Evolutionary conservation across 257 asterid genomes (phyloP), one percentile per base, ranked within the genome.

Genomic region (Echites panduratus): DNA sequence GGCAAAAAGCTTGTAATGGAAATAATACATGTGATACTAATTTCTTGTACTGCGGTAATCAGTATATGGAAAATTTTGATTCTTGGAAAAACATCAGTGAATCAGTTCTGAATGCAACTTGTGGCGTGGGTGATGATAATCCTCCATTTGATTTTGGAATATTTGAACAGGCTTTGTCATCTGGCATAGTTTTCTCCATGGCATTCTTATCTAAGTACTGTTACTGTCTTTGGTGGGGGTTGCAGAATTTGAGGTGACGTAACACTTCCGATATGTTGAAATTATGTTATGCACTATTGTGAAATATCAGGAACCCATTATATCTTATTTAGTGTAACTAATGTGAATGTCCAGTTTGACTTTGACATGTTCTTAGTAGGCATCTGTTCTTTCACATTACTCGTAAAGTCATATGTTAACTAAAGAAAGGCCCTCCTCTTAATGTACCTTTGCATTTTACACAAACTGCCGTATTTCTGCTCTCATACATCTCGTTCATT

Each of bases 151-250:
- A 92, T 87, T 95, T 95, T 79, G 98, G 99, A 80, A 95, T 95
- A 70, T 95, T 90, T 80, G 43, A 69, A 73, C 97, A 90, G 87
- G 99, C 99, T 56, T 85, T 95, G 80, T 85, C 87, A 7, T 87
- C 98, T 59, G 91, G 76, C 76, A 84, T 95, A 69, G 93, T 92
- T 82, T 88, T 85, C 53, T 90, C 97, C 32, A 87, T 50, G 79
- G 79, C 79, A 16, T 95, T 95, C 79, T 41, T 87, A 73, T 76
- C 95, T 43, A 95, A 95, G 78, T 95, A 95, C 70, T 90, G 93
- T 78, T 95, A 95, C 84, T 95, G 99, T 76, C 90, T 95, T 38
- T 95, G 99, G 99, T 95, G 99, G 98, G 98, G 99, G 24, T 87
- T 95, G 84, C 99, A 95, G 84, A 95, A 95, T 82, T 80, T 95